Evolutionary conservation across 1,139 yeast species (phyloP).

Genomic region (Wickerhamomyces sp.): DNA sequence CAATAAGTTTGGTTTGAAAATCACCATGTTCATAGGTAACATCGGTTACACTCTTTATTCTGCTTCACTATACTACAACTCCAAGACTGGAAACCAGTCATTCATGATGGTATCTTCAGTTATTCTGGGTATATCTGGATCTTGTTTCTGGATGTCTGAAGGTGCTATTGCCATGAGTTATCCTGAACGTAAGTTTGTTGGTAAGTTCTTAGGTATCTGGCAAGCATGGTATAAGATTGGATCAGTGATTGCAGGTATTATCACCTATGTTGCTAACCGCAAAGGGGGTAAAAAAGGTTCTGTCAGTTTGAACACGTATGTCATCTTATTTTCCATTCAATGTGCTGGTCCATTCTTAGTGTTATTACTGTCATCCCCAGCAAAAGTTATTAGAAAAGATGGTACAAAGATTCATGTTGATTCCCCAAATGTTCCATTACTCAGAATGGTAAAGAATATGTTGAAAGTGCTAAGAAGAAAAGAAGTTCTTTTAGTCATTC

Average conservation of each 20-base stretch:
- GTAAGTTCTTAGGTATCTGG: constrained; percentile 24
- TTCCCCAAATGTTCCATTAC: background rate
- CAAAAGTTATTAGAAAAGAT: constrained; percentile 18
- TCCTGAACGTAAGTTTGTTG: constrained; percentile 19
- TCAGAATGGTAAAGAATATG: background rate
- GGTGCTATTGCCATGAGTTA: constrained; percentile 22
- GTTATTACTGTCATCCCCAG: constrained; percentile 17
- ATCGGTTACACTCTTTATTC: constrained; percentile 22
- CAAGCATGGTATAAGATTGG: constrained; percentile 21
- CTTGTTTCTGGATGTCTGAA: constrained; percentile 23
- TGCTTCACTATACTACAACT: constrained; percentile 22
- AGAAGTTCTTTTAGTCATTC: background rate
- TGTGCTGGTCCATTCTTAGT: constrained; percentile 19
- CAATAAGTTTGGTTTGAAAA: constrained; percentile 48
- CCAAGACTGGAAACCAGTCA: constrained; percentile 20
- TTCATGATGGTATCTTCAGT: constrained; percentile 20
- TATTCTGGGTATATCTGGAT: constrained; percentile 19
- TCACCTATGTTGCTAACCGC: constrained; percentile 17
- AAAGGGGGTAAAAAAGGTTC: constrained; percentile 11
- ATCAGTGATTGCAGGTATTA: constrained; percentile 22
- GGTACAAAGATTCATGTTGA: constrained; percentile 9
- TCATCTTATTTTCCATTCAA: constrained; percentile 22
- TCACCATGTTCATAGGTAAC: constrained; percentile 26
- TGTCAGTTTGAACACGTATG: constrained; percentile 22
- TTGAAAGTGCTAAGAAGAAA: background rate